Evolutionary conservation across 2,329 filamentous ascomycete genomes (phyloP).

Genomic region (Verticillium nubilum): DNA sequence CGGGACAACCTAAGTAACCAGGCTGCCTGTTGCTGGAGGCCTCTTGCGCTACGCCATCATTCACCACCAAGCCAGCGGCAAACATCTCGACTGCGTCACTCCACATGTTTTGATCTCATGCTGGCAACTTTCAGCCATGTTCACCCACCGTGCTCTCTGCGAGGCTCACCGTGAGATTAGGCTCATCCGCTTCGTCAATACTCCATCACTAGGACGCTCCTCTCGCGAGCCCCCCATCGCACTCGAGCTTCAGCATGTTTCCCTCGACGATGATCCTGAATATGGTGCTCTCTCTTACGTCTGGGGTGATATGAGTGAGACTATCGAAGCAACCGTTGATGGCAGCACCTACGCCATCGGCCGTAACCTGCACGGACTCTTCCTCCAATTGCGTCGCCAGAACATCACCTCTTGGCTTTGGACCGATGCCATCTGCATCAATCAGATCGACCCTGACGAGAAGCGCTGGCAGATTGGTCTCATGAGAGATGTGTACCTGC

Average conservation of each 20-base stretch:
- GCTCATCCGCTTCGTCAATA: conserved; percentile 8
- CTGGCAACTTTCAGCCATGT: no score
- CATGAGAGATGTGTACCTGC: conserved; percentile 13
- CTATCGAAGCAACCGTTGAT: conserved; percentile 1
- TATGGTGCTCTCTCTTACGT: conserved; percentile 16
- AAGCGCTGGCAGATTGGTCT: conserved; percentile 12
- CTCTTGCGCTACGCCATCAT: no score
- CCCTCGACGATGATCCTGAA: neutral
- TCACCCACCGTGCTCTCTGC: neutral
- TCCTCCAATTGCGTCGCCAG: conserved; percentile 6
- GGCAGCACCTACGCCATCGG: neutral
- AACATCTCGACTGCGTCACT: no score
- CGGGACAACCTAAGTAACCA: no score
- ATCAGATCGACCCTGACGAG: conserved; percentile 12
- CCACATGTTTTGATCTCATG: no score
- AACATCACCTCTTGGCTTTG: conserved; percentile 8
- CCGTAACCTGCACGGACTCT: neutral
- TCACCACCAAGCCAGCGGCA: no score
- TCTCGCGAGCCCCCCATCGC: neutral
- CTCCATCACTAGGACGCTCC: neutral
- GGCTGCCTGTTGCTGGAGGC: no score
- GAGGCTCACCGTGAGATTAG: conserved; percentile 8
- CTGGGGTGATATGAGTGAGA: conserved; percentile 9
- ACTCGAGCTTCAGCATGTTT: conserved; percentile 10
- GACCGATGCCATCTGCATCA: conserved; percentile 17